Evolutionary conservation across 768 basidiomycete genomes (phyloP).

Genomic region (Leucocoprinus leucothites): DNA sequence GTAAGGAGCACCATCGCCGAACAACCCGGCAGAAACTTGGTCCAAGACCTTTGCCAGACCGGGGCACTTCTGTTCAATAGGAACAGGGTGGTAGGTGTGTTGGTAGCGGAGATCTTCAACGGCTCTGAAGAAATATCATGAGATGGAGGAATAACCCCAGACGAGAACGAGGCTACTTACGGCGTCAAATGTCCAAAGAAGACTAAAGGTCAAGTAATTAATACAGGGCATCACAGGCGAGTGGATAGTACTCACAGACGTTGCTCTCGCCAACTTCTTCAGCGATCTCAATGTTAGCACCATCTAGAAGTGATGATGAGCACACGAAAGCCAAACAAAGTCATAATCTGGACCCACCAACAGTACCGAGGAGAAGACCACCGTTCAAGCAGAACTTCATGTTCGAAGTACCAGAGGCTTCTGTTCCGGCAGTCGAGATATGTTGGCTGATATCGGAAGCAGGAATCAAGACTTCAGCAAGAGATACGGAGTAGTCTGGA

Average conservation of each 20-base stretch:
- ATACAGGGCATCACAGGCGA: neutral
- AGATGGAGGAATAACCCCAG: neutral
- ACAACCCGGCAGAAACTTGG: slow-evolving; percentile 70
- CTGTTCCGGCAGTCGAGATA: slow-evolving; percentile 96
- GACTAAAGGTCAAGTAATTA: slow-evolving; percentile 40
- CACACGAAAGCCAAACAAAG: neutral
- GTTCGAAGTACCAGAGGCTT: slow-evolving; percentile 79
- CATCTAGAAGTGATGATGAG: slow-evolving; percentile 46
- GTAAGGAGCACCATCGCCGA: slow-evolving; percentile 80
- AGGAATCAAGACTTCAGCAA: slow-evolving; percentile 84
- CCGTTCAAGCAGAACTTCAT: slow-evolving; percentile 94
- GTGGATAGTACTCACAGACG: slow-evolving; percentile 63
- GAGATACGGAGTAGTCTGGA: slow-evolving; percentile 89
- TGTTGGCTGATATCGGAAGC: slow-evolving; percentile 94
- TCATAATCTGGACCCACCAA: slow-evolving; percentile 37
- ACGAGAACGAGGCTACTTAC: slow-evolving; percentile 21
- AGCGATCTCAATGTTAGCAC: slow-evolving; percentile 95
- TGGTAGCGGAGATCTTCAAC: slow-evolving; percentile 87
- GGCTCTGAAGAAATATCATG: slow-evolving; percentile 31
- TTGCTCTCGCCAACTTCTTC: slow-evolving; percentile 92
- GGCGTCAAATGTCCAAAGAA: slow-evolving; percentile 90
- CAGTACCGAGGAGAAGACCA: slow-evolving; percentile 83
- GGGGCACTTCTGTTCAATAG: slow-evolving; percentile 81
- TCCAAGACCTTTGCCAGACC: slow-evolving; percentile 78
- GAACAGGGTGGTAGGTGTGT: slow-evolving; percentile 79